Percentiles rank a stretch among this genome's conserved stretches.
phyloP scores from a whole-genome alignment of 805 yeast species.

The Pichia rugopelliculosa region DNA sequence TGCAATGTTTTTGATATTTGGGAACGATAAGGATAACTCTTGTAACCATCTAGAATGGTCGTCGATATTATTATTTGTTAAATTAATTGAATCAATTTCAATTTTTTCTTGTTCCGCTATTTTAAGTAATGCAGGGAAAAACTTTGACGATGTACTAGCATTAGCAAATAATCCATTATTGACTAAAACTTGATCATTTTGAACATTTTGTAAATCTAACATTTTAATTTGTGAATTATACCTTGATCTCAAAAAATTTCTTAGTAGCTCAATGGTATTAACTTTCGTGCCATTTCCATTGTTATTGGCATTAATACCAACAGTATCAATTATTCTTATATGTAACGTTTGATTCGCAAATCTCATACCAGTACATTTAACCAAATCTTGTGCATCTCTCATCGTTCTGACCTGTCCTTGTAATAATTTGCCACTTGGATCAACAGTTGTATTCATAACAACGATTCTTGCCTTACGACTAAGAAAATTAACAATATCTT shows the following conservation, averaged over 20 bases:
- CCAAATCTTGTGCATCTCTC: constrained; percentile 51
- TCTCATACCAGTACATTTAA: constrained; percentile 64
- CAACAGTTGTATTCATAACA: constrained; percentile 45
- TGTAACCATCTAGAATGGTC: constrained; percentile 44
- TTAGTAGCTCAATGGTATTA: constrained; percentile 54
- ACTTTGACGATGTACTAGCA: constrained; percentile 50
- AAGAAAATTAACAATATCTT: constrained; percentile 62
- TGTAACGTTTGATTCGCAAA: constrained; percentile 70
- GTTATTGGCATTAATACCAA: constrained; percentile 15
- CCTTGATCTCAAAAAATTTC: constrained; percentile 53
- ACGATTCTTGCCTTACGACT: constrained; percentile 57
- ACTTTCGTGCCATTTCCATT: not conserved
- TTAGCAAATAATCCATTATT: constrained; percentile 52
- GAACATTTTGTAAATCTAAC: constrained; percentile 61
- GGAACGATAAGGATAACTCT: constrained; percentile 66
- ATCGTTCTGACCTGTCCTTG: constrained; percentile 50
- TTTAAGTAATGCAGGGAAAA: constrained; percentile 85
- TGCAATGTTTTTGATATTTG: constrained; percentile 70
- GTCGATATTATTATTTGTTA: constrained; percentile 65
- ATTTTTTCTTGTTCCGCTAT: constrained; percentile 47
- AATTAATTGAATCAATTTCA: constrained; percentile 65
- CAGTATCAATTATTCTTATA: constrained; percentile 34
- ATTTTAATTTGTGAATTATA: constrained; percentile 59
- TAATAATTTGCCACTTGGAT: constrained; percentile 42
- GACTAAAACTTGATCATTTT: constrained; percentile 51